Evolutionary conservation across 805 yeast species (phyloP).

Genomic region (Saccharomyces jurei): DNA sequence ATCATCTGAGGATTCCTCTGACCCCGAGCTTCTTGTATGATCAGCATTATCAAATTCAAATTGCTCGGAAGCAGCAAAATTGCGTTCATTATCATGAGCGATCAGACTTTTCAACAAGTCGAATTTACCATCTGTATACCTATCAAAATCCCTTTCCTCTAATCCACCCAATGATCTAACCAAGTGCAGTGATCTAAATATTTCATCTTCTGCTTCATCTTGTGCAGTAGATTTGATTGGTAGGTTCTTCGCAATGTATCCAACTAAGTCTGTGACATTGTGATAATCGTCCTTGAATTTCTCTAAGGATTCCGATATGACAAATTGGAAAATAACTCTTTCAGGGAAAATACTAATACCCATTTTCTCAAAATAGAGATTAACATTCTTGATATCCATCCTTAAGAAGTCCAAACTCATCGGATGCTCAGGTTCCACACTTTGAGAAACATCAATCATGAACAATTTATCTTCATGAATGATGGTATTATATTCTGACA

Average conservation of each 20-base stretch:
- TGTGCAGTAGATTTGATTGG: conserved; percentile 49
- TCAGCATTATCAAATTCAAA: conserved; percentile 19
- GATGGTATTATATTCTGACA: conserved; percentile 88
- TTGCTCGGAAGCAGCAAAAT: conserved; percentile 16
- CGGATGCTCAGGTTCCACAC: conserved; percentile 97
- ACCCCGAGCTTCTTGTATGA: conserved; percentile 19
- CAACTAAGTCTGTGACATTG: conserved; percentile 29
- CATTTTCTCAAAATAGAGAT: conserved; percentile 71
- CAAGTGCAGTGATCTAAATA: conserved; percentile 73
- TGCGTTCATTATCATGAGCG: conserved; percentile 33
- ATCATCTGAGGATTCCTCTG: conserved; percentile 22
- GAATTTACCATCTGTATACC: conserved; percentile 71
- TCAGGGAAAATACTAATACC: conserved; percentile 76
- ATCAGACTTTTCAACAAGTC: conserved; percentile 64
- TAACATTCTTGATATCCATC: conserved; percentile 95
- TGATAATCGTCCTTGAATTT: conserved; percentile 32
- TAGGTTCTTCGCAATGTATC: conserved; percentile 36
- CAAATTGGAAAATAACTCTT: conserved; percentile 69
- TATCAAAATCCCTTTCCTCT: conserved; percentile 83
- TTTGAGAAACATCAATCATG: conserved; percentile 93
- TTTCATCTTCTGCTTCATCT: conserved; percentile 69
- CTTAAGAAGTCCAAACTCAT: conserved; percentile 89
- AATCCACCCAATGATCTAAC: conserved; percentile 74
- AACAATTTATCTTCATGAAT: conserved; percentile 72
- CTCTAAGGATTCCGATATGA: conserved; percentile 45